Evolutionary conservation across 2,329 filamentous ascomycete genomes (phyloP).

Genomic region (Cladobotryum mycophilum): DNA sequence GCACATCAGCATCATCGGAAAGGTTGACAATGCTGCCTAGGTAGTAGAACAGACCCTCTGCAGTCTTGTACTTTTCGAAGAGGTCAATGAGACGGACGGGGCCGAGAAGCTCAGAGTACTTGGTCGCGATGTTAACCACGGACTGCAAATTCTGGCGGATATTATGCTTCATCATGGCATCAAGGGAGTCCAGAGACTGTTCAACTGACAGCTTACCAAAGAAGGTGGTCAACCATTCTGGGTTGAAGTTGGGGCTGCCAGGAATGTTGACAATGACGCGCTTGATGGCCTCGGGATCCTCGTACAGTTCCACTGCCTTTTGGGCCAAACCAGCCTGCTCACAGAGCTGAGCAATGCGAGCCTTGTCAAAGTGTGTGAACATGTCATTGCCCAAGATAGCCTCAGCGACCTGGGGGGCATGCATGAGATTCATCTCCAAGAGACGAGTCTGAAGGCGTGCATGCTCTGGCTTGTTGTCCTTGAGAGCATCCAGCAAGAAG

Average conservation of each 20-base stretch:
- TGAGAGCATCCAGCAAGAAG: slow-evolving; percentile 93
- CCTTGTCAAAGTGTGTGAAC: slow-evolving; percentile 95
- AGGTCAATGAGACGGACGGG: slow-evolving; percentile 84
- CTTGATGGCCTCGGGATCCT: slow-evolving; percentile 85
- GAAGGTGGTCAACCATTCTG: slow-evolving; percentile 87
- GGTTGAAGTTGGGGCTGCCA: slow-evolving; percentile 74
- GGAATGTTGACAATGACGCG: slow-evolving; percentile 79
- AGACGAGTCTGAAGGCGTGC: slow-evolving; percentile 88
- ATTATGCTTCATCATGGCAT: slow-evolving; percentile 94
- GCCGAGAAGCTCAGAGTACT: slow-evolving; percentile 93
- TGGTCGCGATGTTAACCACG: slow-evolving; percentile 92
- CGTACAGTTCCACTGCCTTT: slow-evolving; percentile 88
- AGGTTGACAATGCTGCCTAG: slow-evolving; percentile 96
- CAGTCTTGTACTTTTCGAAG: slow-evolving; percentile 95
- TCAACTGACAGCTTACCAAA: slow-evolving; percentile 94
- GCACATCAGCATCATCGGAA: slow-evolving; percentile 88
- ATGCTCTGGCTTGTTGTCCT: slow-evolving; percentile 92
- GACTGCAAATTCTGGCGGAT: slow-evolving; percentile 95
- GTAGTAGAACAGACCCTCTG: slow-evolving; percentile 97
- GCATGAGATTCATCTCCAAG: slow-evolving; percentile 95
- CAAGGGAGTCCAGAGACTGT: slow-evolving; percentile 86
- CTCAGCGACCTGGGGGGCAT: slow-evolving; percentile 94
- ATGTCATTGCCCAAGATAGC: slow-evolving; percentile 97
- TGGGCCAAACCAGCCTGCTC: slow-evolving; percentile 85
- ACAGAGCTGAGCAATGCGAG: slow-evolving; percentile 81